phyloP scores from a whole-genome alignment of 75 land plant genomes.

The Picea glauca region DNA sequence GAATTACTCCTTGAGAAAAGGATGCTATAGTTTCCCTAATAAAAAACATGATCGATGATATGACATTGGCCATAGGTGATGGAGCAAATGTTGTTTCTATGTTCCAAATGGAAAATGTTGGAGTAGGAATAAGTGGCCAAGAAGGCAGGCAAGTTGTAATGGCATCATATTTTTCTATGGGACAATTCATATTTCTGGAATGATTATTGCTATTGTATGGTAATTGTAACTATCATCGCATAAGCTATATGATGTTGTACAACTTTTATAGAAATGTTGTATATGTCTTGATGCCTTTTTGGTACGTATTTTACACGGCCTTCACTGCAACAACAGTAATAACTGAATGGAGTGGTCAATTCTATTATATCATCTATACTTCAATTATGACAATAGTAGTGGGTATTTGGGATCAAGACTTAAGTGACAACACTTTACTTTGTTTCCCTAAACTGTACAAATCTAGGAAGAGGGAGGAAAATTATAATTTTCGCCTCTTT shows the following conservation, averaged over 20 bases:
- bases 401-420: constrained; percentile 73
- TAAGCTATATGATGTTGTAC: constrained; percentile 75
- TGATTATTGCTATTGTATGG: constrained; percentile 50
- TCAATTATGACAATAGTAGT: constrained; percentile 78
- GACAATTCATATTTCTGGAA: constrained; percentile 81
- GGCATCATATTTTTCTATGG: constrained; percentile 97
- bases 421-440: constrained; percentile 51
- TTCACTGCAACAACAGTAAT: constrained; percentile 45
- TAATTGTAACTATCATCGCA: constrained; percentile 80
- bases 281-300: constrained; percentile 80
- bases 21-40: constrained; percentile 86
- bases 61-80: constrained; percentile 92
- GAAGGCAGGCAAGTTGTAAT: constrained; percentile 92
- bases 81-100: constrained; percentile 94
- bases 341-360: constrained; percentile 78
- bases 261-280: constrained; percentile 91
- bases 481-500: no score
- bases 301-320: constrained; percentile 73
- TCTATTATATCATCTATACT: constrained; percentile 81
- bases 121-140: constrained; percentile 85
- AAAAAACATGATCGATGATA: constrained; percentile 68
- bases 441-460: constrained; percentile 54
- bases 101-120: constrained; percentile 96
- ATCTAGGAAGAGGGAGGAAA: constrained; percentile 47
- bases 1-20: constrained; percentile 22